These are phyloP conservation scores for Solidago caesia DNA, from an alignment of 129 eudicot genomes.

Conservation along the genomic window DNA sequence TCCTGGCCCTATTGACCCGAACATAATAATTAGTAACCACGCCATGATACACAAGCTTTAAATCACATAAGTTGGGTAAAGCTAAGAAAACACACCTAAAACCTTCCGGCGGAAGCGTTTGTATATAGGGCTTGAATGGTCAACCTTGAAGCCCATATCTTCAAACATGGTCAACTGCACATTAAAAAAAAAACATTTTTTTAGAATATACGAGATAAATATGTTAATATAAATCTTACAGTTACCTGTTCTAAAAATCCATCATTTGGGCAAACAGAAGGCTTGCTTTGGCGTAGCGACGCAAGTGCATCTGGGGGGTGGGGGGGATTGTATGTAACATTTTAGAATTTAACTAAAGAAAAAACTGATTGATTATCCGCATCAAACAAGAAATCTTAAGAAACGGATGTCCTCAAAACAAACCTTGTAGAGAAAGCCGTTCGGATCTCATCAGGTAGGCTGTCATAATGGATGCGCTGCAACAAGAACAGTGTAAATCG, in stretches of 20 bases:
- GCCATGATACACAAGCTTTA: no score
- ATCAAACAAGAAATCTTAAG: constrained; percentile 8
- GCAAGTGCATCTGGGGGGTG: constrained; percentile 56
- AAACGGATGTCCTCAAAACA: constrained; percentile 3
- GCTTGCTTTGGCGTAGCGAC: constrained; percentile 72
- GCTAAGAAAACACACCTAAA: constrained; percentile 42
- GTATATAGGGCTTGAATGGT: constrained; percentile 69
- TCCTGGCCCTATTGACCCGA: background rate
- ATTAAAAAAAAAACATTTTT: background rate
- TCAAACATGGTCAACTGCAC: constrained; percentile 96
- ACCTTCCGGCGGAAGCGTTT: constrained; percentile 83
- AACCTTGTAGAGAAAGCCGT: constrained; percentile 76
- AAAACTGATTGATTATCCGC: background rate
- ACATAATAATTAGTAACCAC: no score
- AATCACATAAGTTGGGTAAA: background rate
- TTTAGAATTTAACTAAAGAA: background rate
- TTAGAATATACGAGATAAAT: no score
- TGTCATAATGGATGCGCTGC: constrained; percentile 93
- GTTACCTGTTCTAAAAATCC: constrained; percentile 90
- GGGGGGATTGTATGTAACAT: background rate
- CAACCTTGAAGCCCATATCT: constrained; percentile 94
- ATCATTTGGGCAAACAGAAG: constrained; percentile 88
- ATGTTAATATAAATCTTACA: background rate
- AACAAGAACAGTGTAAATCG: constrained; percentile 67
- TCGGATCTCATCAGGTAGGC: constrained; percentile 97